A percentile compares a stretch with the other conserved stretches of the same genome.
Evolutionary conservation across 371 early-diverging fungal species (phyloP).

Genomic region (Zychaea mexicana): DNA sequence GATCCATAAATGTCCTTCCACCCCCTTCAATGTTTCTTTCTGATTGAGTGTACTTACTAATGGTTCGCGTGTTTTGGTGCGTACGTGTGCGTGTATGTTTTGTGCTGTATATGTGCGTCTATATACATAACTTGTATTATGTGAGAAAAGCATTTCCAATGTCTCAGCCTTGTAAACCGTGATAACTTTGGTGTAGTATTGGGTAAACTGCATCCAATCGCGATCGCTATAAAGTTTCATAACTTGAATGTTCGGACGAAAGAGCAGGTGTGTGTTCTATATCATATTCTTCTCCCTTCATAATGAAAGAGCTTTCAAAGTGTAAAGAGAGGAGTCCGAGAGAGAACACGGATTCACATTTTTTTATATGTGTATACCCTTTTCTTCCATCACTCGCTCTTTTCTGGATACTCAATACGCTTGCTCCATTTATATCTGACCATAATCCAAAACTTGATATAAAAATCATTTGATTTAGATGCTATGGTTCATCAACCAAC

Average conservation of each 20-base stretch:
- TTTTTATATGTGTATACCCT: too few species aligned
- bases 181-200: conserved; percentile 62
- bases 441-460: too few species aligned
- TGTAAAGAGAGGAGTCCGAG: too few species aligned
- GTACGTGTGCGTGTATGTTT: background rate
- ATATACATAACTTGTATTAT: too few species aligned
- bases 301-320: too few species aligned
- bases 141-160: conserved; percentile 51
- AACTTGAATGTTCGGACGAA: conserved; percentile 38
- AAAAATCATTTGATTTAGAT: conserved; percentile 30
- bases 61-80: background rate
- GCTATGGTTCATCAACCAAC: conserved; percentile 65
- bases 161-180: conserved; percentile 64
- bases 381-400: too few species aligned
- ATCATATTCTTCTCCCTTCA: conserved; percentile 1
- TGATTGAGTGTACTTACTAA: too few species aligned
- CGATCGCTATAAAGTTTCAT: conserved; percentile 47
- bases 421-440: background rate
- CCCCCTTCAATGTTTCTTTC: too few species aligned
- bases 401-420: too few species aligned
- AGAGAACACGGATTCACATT: too few species aligned
- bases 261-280: conserved; percentile 39
- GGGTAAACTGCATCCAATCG: conserved; percentile 52
- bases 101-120: background rate
- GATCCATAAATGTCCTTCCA: background rate